These are phyloP conservation scores for Pleurotus eryngii DNA, from an alignment of 768 basidiomycete genomes.

Conservation along the genomic window DNA sequence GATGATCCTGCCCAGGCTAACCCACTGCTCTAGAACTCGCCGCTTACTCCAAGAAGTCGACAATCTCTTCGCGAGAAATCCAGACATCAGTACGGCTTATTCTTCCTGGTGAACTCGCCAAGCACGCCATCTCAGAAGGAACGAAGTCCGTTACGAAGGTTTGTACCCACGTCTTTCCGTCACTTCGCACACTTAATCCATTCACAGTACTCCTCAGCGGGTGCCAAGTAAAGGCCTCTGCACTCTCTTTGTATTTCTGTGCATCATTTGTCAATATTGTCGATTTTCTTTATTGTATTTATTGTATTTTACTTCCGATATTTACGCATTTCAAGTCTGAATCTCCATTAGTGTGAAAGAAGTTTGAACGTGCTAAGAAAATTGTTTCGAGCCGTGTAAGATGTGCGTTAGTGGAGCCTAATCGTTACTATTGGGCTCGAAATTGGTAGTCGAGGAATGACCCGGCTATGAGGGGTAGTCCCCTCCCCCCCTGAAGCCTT, in stretches of 20 bases:
- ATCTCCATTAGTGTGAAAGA: too few relatives aligned
- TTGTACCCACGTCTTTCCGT: background rate
- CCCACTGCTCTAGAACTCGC: constrained; percentile 70
- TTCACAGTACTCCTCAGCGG: constrained; percentile 10
- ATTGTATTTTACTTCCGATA: constrained; percentile 7
- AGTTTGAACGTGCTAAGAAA: too few relatives aligned
- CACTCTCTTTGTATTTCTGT: background rate
- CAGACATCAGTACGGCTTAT: constrained; percentile 97
- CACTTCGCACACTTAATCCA: background rate
- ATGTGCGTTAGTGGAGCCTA: background rate
- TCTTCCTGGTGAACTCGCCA: constrained; percentile 82
- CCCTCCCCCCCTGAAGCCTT: too few relatives aligned
- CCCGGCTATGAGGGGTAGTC: too few relatives aligned
- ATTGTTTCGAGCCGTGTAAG: background rate
- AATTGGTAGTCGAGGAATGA: too few relatives aligned
- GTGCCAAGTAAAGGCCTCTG: constrained; percentile 8
- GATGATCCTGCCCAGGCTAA: background rate
- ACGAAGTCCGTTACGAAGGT: constrained; percentile 15
- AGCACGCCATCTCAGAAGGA: constrained; percentile 15
- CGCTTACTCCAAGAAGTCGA: constrained; percentile 97
- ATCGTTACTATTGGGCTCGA: too few relatives aligned
- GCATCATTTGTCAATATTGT: background rate
- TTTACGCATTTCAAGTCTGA: too few relatives aligned
- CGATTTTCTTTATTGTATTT: constrained; percentile 3
- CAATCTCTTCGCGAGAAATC: constrained; percentile 97